Evolutionary conservation across 352 stramenopile species (phyloP).

Genomic region (Globisporangium orthogonon): DNA sequence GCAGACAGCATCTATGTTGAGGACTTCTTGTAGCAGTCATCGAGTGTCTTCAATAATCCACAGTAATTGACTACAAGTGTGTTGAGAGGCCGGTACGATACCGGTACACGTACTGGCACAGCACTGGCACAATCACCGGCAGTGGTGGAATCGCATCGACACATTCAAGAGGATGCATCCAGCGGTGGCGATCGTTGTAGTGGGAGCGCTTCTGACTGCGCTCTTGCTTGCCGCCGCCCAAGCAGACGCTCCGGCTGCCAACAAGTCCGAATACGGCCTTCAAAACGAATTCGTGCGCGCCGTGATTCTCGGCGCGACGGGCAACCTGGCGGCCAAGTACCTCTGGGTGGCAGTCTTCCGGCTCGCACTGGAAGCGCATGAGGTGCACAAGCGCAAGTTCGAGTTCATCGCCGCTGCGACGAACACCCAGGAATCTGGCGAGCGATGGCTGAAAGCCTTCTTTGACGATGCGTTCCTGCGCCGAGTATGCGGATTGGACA

Average conservation of each 20-base stretch:
- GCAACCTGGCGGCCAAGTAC: slow-evolving; percentile 81
- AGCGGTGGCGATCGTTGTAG: background rate
- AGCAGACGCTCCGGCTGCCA: background rate
- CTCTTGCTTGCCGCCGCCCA: background rate
- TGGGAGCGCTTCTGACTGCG: background rate
- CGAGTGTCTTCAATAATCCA: too few species aligned
- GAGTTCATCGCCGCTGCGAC: slow-evolving; percentile 43
- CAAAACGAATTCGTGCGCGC: slow-evolving; percentile 24
- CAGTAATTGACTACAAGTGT: too few species aligned
- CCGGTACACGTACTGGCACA: too few species aligned
- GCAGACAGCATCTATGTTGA: slow-evolving; percentile 39
- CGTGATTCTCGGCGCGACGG: slow-evolving; percentile 62
- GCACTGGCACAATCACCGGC: too few species aligned
- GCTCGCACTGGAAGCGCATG: slow-evolving; percentile 28
- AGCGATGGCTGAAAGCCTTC: slow-evolving; percentile 26
- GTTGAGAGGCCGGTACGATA: background rate
- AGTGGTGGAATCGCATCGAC: too few species aligned
- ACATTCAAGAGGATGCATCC: too few species aligned
- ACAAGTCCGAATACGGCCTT: background rate
- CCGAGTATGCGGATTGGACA: slow-evolving; percentile 27
- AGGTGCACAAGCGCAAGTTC: slow-evolving; percentile 7
- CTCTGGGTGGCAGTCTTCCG: slow-evolving; percentile 72
- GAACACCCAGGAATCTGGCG: slow-evolving; percentile 18
- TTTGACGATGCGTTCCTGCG: slow-evolving; percentile 25
- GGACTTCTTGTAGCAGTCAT: slow-evolving; percentile 37